phyloP scores from a whole-genome alignment of 148 eudicot genomes.

The Vaccinium myrtillus region DNA sequence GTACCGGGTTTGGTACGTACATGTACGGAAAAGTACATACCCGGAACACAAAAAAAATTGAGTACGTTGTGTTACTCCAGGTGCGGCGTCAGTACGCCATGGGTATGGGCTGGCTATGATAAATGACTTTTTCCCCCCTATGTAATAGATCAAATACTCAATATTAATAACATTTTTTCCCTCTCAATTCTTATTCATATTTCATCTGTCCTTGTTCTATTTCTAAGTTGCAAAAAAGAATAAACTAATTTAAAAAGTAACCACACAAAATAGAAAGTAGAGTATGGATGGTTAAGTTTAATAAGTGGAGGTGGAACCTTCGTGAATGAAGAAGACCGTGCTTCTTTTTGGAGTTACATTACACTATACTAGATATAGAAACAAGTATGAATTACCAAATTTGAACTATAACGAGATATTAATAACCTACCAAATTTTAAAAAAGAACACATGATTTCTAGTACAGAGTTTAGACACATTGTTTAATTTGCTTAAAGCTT shows the following conservation, averaged over 20 bases:
- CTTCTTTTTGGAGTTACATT: neutral
- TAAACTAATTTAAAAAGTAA: too few species aligned
- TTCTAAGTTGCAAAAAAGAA: neutral
- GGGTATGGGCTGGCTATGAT: neutral
- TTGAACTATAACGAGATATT: too few species aligned
- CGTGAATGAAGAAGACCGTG: neutral
- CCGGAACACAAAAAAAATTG: too few species aligned
- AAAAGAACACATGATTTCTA: neutral
- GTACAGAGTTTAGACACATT: neutral
- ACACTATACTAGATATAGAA: neutral
- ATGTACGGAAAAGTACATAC: too few species aligned
- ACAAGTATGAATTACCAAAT: neutral
- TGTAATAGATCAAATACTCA: neutral
- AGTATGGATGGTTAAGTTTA: neutral
- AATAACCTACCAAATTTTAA: too few species aligned
- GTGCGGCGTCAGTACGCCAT: neutral
- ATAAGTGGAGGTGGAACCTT: neutral
- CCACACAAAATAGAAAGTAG: neutral
- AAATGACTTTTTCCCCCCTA: neutral
- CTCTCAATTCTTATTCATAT: neutral
- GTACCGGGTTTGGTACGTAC: too few species aligned
- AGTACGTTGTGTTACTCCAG: neutral
- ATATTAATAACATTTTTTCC: neutral
- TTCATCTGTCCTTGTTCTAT: neutral
- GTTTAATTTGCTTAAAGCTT: neutral